Percentiles rank a stretch among this genome's conserved stretches.
phyloP scores from a whole-genome alignment of 1,284 basidiomycete species.

The Phellopilus nigrolimitatus region DNA sequence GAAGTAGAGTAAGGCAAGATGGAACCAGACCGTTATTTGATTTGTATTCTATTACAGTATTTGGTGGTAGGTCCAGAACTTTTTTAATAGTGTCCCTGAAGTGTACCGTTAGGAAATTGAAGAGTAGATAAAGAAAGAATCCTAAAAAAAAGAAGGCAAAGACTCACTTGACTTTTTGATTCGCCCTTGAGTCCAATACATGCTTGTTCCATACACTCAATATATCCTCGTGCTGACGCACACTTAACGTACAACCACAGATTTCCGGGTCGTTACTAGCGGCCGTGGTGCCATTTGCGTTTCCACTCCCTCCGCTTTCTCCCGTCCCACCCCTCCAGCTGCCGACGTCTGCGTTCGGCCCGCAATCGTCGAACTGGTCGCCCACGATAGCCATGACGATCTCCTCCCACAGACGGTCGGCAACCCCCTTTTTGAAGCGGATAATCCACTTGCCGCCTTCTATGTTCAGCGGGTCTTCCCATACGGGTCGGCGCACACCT shows the following conservation, averaged over 20 bases:
- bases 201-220: conserved; percentile 75
- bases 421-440: conserved; percentile 76
- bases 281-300: not conserved
- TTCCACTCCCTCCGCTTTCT: conserved; percentile 22
- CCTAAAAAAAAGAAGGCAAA: not conserved
- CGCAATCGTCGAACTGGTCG: conserved; percentile 71
- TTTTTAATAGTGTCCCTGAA: conserved; percentile 62
- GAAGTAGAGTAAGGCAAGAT: not conserved
- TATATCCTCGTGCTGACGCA: conserved; percentile 79
- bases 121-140: conserved; percentile 1
- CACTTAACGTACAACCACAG: conserved; percentile 80
- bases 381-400: conserved; percentile 73
- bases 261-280: conserved; percentile 50
- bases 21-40: conserved; percentile 66
- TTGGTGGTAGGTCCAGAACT: conserved; percentile 62
- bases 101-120: not conserved
- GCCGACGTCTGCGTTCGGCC: conserved; percentile 22
- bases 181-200: conserved; percentile 59
- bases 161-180: conserved; percentile 70
- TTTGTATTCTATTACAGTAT: conserved; percentile 80
- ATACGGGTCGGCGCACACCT: conserved; percentile 76
- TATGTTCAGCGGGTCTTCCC: conserved; percentile 86
- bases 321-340: conserved; percentile 23
- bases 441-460: conserved; percentile 92
- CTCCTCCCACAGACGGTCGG: conserved; percentile 81